These are phyloP conservation scores for Trametes pubescens DNA, from an alignment of 1,284 basidiomycete species.

Conservation along the genomic window DNA sequence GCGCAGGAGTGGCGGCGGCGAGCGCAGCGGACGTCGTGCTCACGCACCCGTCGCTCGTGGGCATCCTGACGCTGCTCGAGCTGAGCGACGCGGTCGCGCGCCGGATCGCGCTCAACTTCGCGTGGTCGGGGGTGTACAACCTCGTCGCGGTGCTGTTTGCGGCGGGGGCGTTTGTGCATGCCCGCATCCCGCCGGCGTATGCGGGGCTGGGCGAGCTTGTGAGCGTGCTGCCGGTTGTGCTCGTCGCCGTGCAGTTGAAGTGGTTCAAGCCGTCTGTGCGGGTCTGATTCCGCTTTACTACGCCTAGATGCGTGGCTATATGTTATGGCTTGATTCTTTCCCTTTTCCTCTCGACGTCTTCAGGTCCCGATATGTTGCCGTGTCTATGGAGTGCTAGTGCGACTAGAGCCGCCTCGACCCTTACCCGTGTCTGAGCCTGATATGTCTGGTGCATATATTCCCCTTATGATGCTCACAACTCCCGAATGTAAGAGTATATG, in stretches of 20 bases:
- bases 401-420: too few species aligned
- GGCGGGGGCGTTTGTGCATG: conserved; percentile 55
- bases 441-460: not conserved
- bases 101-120: conserved; percentile 53
- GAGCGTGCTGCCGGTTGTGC: conserved; percentile 50
- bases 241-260: conserved; percentile 46
- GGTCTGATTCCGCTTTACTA: not conserved
- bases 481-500: not conserved
- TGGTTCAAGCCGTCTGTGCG: conserved; percentile 38
- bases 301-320: not conserved
- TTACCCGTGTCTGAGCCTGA: too few species aligned
- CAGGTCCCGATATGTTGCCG: not conserved
- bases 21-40: conserved; percentile 58
- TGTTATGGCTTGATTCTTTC: not conserved
- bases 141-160: conserved; percentile 56
- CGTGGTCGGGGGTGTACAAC: conserved; percentile 57
- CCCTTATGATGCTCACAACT: not conserved
- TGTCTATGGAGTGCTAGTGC: too few species aligned
- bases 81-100: conserved; percentile 52
- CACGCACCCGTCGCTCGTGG: conserved; percentile 47
- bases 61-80: conserved; percentile 51
- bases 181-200: conserved; percentile 51
- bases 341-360: not conserved
- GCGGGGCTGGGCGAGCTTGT: conserved; percentile 54
- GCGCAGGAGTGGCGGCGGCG: conserved; percentile 46